Evolutionary conservation across 108 stramenopile species (phyloP), one percentile per base, ranked within the genome.

Genomic region (Nannochloropsis salina): DNA sequence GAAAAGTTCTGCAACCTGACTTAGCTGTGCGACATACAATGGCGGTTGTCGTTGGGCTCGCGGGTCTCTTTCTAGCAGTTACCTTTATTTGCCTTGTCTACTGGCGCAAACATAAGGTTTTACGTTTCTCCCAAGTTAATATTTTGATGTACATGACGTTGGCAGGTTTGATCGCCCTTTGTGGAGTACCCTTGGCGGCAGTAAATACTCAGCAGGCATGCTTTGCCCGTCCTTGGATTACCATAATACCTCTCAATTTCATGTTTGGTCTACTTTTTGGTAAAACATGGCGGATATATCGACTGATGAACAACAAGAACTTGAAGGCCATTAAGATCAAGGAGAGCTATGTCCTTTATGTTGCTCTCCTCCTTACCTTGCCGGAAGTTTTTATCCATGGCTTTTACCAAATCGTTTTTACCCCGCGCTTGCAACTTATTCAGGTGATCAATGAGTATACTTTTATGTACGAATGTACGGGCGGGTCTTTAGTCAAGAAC

Each of bases 81-180:
- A n/a, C 20, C 61, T 74, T 74, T 3, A n/a, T n/a, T 74, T 74
- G 61, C 61, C 4, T 74, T n/a, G 15, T 74, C n/a, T 8, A 74
- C 61, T 74, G 61, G 61, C 4, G 61, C 61, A n/a, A 15, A n/a
- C 61, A 74, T n/a, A 74, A 74, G 61, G n/a, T 74, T n/a, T n/a
- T 74, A n/a, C 61, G 61, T 74, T 74, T 74, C n/a, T 74, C 61
- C 20, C 61, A 74, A 74, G 61, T 74, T n/a, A 74, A 74, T 8
- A 74, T 74, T n/a, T 74, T 74, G 61, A 74, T 74, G 61, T 74
- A 74, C n/a, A 74, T 74, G 61, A 74, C 61, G 61, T 15, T 74
- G 61, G 61, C 61, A n/a, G 61, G 61, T n/a, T 74, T 74, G 20
- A n/a, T 74, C 20, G 61, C 61, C 61, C n/a, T 74, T n/a, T 74